These are phyloP conservation scores for Vitis hybrid DNA, from an alignment of 177 flowering plant species.

Conservation along the genomic window DNA sequence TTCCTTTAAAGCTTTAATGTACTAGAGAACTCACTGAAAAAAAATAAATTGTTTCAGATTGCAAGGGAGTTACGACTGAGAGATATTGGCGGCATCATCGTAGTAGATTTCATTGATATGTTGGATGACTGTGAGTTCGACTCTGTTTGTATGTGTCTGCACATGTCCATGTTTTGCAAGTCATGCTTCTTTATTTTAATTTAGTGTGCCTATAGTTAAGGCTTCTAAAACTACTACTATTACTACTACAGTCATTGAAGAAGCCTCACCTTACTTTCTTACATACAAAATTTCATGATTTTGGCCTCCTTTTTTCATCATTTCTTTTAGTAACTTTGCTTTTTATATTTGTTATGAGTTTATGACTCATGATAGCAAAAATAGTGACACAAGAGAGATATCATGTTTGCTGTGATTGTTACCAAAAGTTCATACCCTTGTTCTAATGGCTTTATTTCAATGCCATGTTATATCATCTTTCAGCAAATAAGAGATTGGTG, in stretches of 20 bases:
- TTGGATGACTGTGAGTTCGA: conserved; percentile 70
- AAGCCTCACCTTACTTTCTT: too few species aligned
- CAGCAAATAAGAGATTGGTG: conserved; percentile 89
- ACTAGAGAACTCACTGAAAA: not conserved
- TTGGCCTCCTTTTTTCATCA: too few species aligned
- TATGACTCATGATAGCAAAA: too few species aligned
- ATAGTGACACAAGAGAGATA: not conserved
- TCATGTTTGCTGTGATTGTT: not conserved
- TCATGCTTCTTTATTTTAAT: not conserved
- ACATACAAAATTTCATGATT: too few species aligned
- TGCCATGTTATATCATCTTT: conserved; percentile 4
- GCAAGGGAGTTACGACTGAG: conserved; percentile 94
- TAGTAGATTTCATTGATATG: conserved; percentile 98
- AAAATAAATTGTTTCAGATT: conserved; percentile 55
- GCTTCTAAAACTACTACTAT: too few species aligned
- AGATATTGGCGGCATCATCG: conserved; percentile 97
- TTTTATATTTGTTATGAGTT: too few species aligned
- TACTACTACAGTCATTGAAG: too few species aligned
- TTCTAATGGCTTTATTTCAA: not conserved
- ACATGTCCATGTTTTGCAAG: not conserved
- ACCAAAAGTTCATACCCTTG: not conserved
- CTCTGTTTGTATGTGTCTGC: conserved; percentile 10
- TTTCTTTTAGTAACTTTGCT: too few species aligned
- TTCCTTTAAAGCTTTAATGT: conserved; percentile 1
- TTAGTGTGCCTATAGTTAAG: not conserved